phyloP scores from a whole-genome alignment of 257 asterid genomes.

The Rauvolfia tetraphylla region DNA sequence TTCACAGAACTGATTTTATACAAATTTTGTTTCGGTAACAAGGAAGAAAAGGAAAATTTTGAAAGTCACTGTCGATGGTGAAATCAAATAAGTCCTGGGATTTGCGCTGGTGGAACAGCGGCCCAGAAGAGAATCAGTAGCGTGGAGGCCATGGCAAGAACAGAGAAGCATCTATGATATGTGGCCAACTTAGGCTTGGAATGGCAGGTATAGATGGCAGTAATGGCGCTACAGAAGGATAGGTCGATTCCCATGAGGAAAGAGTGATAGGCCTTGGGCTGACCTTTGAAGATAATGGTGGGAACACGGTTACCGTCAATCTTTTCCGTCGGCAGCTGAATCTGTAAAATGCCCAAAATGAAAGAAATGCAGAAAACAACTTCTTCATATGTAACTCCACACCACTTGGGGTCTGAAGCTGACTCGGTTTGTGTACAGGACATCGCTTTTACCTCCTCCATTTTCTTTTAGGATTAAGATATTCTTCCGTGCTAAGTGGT shows the following conservation, averaged over 20 bases:
- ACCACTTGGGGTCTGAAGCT: neutral
- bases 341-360: neutral
- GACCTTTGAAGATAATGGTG: slow-evolving; percentile 12
- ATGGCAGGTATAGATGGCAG: neutral
- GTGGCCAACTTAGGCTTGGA: neutral
- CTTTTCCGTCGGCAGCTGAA: neutral
- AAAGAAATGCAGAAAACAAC: neutral
- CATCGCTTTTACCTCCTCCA: neutral
- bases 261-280: slow-evolving; percentile 8
- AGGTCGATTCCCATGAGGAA: neutral
- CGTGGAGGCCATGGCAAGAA: neutral
- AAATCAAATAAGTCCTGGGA: neutral
- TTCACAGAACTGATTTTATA: neutral
- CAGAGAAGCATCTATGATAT: neutral
- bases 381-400: slow-evolving; percentile 3
- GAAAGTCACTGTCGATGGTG: neutral
- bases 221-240: neutral
- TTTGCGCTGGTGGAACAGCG: neutral
- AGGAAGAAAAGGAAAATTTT: no score
- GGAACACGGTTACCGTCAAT: slow-evolving; percentile 7
- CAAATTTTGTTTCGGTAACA: no score
- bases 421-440: neutral
- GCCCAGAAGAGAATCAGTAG: neutral
- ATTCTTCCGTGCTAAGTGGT: no score
- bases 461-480: neutral